Evolutionary conservation across 129 eudicot genomes (phyloP).

Genomic region (Lonicera japonica): DNA sequence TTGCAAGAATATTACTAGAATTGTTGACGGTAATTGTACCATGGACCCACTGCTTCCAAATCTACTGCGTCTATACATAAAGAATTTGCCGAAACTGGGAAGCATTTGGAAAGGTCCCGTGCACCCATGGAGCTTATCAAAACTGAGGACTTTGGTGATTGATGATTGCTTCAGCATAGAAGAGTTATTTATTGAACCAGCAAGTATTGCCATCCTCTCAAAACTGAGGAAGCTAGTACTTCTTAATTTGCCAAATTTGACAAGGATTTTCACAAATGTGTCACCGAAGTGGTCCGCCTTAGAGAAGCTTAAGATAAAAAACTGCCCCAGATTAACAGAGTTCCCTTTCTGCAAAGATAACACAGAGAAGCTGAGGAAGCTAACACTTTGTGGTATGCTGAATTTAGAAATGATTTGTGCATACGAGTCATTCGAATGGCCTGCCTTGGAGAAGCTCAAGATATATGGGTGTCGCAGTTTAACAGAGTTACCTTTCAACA

Average conservation of each 20-base stretch:
- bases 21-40: conserved; percentile 2
- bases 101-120: conserved; percentile 14
- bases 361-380: too few species aligned
- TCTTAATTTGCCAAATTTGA: too few species aligned
- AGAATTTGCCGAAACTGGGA: conserved; percentile 14
- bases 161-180: conserved; percentile 6
- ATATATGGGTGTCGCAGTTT: conserved; percentile 15
- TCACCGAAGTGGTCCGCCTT: too few species aligned
- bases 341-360: too few species aligned
- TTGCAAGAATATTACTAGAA: conserved; percentile 13
- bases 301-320: too few species aligned
- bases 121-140: conserved; percentile 2
- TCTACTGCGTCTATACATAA: conserved; percentile 14
- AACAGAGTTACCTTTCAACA: conserved; percentile 18
- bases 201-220: conserved; percentile 7
- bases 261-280: too few species aligned
- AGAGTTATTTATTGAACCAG: conserved; percentile 8
- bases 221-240: conserved; percentile 8
- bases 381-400: conserved; percentile 19
- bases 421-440: conserved; percentile 20
- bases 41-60: conserved; percentile 15
- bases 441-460: conserved; percentile 18
- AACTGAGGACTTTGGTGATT: conserved; percentile 18
- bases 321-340: too few species aligned
- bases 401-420: conserved; percentile 4